Base-by-base conservation (phyloP, 164 flowering plant genomes). In the Umbilicus rupestris region DNA sequence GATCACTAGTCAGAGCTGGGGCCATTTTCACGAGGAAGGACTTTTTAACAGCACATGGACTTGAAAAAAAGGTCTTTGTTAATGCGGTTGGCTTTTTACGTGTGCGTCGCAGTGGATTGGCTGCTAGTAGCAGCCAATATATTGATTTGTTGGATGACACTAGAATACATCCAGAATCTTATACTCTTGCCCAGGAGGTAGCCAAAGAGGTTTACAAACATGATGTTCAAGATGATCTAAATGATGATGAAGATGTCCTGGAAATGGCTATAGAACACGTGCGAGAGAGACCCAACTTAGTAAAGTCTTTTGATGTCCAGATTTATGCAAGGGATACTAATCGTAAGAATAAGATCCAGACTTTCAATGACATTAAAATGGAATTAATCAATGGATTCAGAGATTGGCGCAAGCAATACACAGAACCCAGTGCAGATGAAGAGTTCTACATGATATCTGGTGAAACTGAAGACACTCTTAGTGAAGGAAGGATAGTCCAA, bases 91-190 rank as follows among this genome's bases (percentile, higher is more conserved):
- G 97, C 39, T 95, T 95, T 73, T 67, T 92, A 74, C 97, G 97
- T 63, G 85, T 95, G 7, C 82, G 96, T 29, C 84, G 94, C 19
- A 92, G 85, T 80, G 99, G 99, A 30, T 72, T 82, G 72, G 96
- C 97, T 63, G 81, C 92, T 55, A 81, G 74, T 68, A 84, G 92
- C 73, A 82, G 81, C 76, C 92, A 89, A 41, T 77, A 77, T 60
- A 79, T 95, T 69, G 97, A 92, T 78, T 73, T 95, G 72, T 72
- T 95, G 72, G 99, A 95, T 82, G 99, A 92, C 74, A 89, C 97
- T 7, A 78, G 99, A 71, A 90, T 92, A 65, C 97, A 95, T 75
- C 99, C 99, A 15, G 97, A 95, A 77, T 92, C 97, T 2, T 95
- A 95, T 77, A 81, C 71, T 29, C 83, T 92, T 42, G 99, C 99